Evolutionary conservation across 441 rosid species (phyloP).

Genomic region (Raphanus hybrid): DNA sequence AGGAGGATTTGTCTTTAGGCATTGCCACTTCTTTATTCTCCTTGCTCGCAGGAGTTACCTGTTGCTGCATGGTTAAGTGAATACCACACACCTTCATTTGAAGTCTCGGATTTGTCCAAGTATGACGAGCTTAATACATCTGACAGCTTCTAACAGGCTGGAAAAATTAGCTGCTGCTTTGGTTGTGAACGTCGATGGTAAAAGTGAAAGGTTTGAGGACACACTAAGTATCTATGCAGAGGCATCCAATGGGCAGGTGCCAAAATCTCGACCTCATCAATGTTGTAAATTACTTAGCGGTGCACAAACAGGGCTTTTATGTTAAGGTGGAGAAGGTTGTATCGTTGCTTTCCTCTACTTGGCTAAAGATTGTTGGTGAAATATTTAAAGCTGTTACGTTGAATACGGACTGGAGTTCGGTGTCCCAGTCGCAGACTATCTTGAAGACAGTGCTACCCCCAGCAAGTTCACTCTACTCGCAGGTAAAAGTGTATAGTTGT

Average conservation of each 20-base stretch:
- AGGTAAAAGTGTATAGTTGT: slow-evolving; percentile 48
- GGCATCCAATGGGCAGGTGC: slow-evolving; percentile 99
- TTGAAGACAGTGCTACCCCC: slow-evolving; percentile 84
- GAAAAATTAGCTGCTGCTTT: slow-evolving; percentile 94
- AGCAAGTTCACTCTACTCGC: slow-evolving; percentile 85
- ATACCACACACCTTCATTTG: slow-evolving; percentile 81
- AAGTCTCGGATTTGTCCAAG: slow-evolving; percentile 41
- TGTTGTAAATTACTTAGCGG: slow-evolving; percentile 83
- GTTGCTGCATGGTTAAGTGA: slow-evolving; percentile 85
- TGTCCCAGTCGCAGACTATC: slow-evolving; percentile 74
- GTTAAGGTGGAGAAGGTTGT: slow-evolving; percentile 70
- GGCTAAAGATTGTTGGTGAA: slow-evolving; percentile 63
- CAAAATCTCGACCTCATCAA: slow-evolving; percentile 94
- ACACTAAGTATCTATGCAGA: slow-evolving; percentile 74
- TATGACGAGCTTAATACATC: slow-evolving; percentile 45
- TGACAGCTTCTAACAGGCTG: slow-evolving; percentile 72
- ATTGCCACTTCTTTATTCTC: slow-evolving; percentile 75
- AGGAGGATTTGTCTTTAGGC: slow-evolving; percentile 71
- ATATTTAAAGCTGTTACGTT: slow-evolving; percentile 63
- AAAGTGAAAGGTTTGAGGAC: slow-evolving; percentile 63
- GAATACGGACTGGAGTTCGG: slow-evolving; percentile 79
- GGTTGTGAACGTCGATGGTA: slow-evolving; percentile 74
- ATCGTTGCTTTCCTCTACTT: slow-evolving; percentile 60
- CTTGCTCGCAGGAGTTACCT: slow-evolving; percentile 74
- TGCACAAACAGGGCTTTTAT: slow-evolving; percentile 81